Evolutionary conservation across 1,139 yeast species (phyloP).

Genomic region (Schwanniomyces etchellsii): DNA sequence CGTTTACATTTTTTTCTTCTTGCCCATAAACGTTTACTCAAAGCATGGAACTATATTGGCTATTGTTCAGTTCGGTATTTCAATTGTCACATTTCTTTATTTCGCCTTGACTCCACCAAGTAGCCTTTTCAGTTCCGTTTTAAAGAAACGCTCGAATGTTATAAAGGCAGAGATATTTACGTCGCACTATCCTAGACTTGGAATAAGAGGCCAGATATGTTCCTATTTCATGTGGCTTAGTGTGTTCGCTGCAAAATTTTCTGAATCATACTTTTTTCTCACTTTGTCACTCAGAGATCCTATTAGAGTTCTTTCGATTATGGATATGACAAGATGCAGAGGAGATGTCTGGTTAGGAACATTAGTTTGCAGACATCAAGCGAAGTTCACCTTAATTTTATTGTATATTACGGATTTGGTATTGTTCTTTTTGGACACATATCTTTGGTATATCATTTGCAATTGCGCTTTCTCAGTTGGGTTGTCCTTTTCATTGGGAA

Average conservation of each 20-base stretch:
- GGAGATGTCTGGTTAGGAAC: slow-evolving; percentile 42
- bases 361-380: slow-evolving; percentile 33
- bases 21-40: slow-evolving; percentile 49
- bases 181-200: slow-evolving; percentile 50
- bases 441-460: slow-evolving; percentile 53
- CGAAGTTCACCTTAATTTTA: slow-evolving; percentile 31
- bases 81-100: slow-evolving; percentile 55
- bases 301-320: slow-evolving; percentile 38
- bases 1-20: slow-evolving; percentile 48
- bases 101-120: slow-evolving; percentile 52
- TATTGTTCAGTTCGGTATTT: slow-evolving; percentile 52
- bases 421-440: slow-evolving; percentile 48
- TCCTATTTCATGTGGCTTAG: slow-evolving; percentile 64
- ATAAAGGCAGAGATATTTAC: slow-evolving; percentile 27
- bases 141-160: slow-evolving; percentile 5
- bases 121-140: slow-evolving; percentile 33
- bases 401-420: slow-evolving; percentile 38
- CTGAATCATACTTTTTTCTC: slow-evolving; percentile 61
- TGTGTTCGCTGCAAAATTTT: slow-evolving; percentile 66
- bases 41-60: slow-evolving; percentile 46
- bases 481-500: slow-evolving; percentile 44
- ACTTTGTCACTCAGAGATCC: slow-evolving; percentile 46
- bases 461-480: slow-evolving; percentile 46
- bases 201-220: slow-evolving; percentile 44
- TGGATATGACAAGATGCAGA: slow-evolving; percentile 34